phyloP scores from a whole-genome alignment of 495 filamentous ascomycete genomes.

The Lasiosphaeria ovina region DNA sequence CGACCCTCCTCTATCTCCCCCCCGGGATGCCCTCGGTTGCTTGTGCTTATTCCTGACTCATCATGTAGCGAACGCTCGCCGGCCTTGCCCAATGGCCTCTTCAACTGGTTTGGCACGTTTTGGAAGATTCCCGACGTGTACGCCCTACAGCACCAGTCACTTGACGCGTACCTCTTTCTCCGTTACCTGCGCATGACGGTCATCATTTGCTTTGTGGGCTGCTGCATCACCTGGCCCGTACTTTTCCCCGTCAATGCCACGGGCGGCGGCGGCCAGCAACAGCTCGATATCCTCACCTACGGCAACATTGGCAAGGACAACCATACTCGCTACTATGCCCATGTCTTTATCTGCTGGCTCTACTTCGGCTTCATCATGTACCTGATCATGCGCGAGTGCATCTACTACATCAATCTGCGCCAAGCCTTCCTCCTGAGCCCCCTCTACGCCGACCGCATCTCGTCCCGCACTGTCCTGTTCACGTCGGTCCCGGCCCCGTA shows the following conservation, averaged over 20 bases:
- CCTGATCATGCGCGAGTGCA: conserved; percentile 84
- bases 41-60: conserved; percentile 10
- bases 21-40: neutral
- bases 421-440: conserved; percentile 93
- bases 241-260: conserved; percentile 85
- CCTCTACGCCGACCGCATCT: conserved; percentile 82
- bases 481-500: conserved; percentile 78
- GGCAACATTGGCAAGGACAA: conserved; percentile 59
- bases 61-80: conserved; percentile 62
- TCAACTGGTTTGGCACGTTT: conserved; percentile 75
- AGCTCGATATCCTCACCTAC: conserved; percentile 79
- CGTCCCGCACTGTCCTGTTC: conserved; percentile 91
- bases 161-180: conserved; percentile 86
- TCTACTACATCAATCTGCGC: conserved; percentile 93
- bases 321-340: conserved; percentile 69
- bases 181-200: conserved; percentile 76
- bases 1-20: neutral
- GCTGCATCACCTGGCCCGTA: conserved; percentile 77
- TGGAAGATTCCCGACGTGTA: conserved; percentile 78
- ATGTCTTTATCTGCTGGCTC: conserved; percentile 67
- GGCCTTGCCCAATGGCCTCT: conserved; percentile 62
- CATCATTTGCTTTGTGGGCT: conserved; percentile 74
- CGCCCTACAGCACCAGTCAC: conserved; percentile 81
- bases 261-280: conserved; percentile 59
- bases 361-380: conserved; percentile 87